Percentiles rank a stretch among this genome's conserved stretches.
Evolutionary conservation across 768 basidiomycete genomes (phyloP).

Genomic region (Tubosaeta sp.): DNA sequence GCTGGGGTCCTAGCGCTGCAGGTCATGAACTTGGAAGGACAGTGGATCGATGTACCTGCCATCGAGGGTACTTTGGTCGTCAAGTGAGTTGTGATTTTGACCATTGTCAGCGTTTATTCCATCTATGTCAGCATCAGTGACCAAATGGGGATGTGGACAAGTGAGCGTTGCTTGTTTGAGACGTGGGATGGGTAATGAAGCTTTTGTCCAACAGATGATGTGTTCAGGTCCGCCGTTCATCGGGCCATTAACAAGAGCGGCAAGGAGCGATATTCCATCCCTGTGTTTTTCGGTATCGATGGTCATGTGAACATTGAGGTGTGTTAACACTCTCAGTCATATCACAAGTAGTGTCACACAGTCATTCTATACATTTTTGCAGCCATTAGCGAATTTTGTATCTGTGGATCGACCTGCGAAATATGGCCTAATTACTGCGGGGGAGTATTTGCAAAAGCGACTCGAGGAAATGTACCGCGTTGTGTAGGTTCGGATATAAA

Average conservation of each 20-base stretch:
- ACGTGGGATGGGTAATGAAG: not conserved
- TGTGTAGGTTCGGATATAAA: too few relatives aligned
- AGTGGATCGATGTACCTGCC: slow-evolving; percentile 81
- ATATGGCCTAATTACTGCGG: slow-evolving; percentile 72
- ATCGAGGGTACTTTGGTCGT: slow-evolving; percentile 80
- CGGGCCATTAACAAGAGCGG: slow-evolving; percentile 78
- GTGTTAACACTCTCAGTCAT: slow-evolving; percentile 9
- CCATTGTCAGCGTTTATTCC: slow-evolving; percentile 21
- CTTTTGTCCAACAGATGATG: slow-evolving; percentile 53
- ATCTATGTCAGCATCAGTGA: slow-evolving; percentile 63
- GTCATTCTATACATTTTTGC: too few relatives aligned
- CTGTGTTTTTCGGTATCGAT: slow-evolving; percentile 87
- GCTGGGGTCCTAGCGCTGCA: slow-evolving; percentile 72
- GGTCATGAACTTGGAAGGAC: slow-evolving; percentile 67
- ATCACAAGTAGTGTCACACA: not conserved
- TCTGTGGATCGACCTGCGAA: slow-evolving; percentile 52
- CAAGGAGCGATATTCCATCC: slow-evolving; percentile 72
- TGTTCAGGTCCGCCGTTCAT: slow-evolving; percentile 89
- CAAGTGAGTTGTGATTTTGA: slow-evolving; percentile 48
- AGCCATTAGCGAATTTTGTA: slow-evolving; percentile 48
- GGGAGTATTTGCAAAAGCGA: slow-evolving; percentile 77
- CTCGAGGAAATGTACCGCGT: slow-evolving; percentile 45
- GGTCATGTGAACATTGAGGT: slow-evolving; percentile 81
- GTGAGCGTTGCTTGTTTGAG: slow-evolving; percentile 36
- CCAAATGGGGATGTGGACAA: slow-evolving; percentile 87